These are phyloP conservation scores for Hapsidospora chrysogenum DNA, from an alignment of 495 filamentous ascomycete species.

Conservation along the genomic window DNA sequence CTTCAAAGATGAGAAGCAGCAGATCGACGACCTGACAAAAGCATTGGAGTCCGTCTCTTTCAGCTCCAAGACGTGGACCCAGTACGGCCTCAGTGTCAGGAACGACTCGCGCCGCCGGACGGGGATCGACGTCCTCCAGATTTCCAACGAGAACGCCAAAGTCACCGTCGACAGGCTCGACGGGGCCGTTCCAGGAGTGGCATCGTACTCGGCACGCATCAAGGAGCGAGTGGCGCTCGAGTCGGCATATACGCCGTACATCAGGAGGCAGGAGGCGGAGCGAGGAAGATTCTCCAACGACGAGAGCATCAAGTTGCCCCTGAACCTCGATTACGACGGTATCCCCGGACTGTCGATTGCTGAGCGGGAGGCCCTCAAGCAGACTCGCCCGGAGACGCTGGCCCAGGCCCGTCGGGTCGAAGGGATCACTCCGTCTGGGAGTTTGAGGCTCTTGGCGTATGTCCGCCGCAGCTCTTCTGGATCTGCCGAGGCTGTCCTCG, in stretches of 20 bases:
- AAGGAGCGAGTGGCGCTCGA: constrained; percentile 59
- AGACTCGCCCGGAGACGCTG: constrained; percentile 59
- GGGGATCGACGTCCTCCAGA: constrained; percentile 61
- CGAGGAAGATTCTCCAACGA: constrained; percentile 54
- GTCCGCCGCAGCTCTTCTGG: constrained; percentile 15
- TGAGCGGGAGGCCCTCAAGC: constrained; percentile 53
- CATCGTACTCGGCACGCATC: constrained; percentile 34
- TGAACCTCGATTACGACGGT: constrained; percentile 58
- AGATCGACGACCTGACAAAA: constrained; percentile 46
- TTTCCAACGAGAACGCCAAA: constrained; percentile 19
- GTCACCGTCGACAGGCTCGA: constrained; percentile 37
- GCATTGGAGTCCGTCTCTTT: constrained; percentile 38
- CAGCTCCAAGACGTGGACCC: constrained; percentile 45
- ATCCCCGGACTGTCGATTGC: constrained; percentile 62
- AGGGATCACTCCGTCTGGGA: constrained; percentile 50
- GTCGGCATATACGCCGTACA: constrained; percentile 69
- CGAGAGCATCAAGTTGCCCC: constrained; percentile 55
- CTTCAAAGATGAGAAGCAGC: constrained; percentile 42
- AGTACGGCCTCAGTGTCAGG: constrained; percentile 49
- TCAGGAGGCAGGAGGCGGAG: constrained; percentile 46
- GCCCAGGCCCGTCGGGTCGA: constrained; percentile 83
- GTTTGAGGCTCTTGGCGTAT: constrained; percentile 36
- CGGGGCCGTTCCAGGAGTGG: constrained; percentile 31
- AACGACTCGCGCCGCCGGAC: constrained; percentile 40
- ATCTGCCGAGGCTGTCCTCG: too few relatives aligned